Percentiles rank a stretch among this genome's conserved stretches.
Conservation (phyloP, 495 filamentous ascomycete genomes). For the Penicillium tannophilum region DNA sequence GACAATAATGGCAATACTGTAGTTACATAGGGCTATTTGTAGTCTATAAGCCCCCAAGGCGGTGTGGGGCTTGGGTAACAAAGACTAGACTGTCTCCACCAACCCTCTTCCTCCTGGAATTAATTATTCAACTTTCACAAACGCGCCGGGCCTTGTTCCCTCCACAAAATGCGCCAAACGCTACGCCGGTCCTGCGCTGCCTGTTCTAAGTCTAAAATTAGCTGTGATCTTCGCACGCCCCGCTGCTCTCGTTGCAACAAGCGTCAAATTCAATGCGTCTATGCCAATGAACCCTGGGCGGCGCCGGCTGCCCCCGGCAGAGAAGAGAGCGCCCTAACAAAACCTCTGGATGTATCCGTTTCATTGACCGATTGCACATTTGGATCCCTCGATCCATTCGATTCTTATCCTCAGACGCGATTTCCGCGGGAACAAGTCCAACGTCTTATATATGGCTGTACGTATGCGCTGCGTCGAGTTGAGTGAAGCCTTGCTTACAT, state of each 20-base stretch:
- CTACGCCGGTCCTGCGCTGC: slow-evolving; percentile 53
- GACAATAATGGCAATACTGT: background rate
- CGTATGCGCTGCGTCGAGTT: slow-evolving; percentile 15
- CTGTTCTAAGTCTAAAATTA: slow-evolving; percentile 52
- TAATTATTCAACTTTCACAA: slow-evolving; percentile 6
- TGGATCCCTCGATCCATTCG: slow-evolving; percentile 49
- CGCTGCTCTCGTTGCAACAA: slow-evolving; percentile 53
- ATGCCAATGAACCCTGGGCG: slow-evolving; percentile 50
- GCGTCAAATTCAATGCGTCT: slow-evolving; percentile 43
- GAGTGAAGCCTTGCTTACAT: slow-evolving; percentile 17
- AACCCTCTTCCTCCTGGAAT: slow-evolving; percentile 4
- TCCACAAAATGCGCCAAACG: slow-evolving; percentile 43
- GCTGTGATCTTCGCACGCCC: slow-evolving; percentile 51
- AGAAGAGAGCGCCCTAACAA: slow-evolving; percentile 13
- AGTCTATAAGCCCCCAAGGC: background rate
- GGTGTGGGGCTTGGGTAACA: background rate
- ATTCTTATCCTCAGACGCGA: slow-evolving; percentile 53
- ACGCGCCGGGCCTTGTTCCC: slow-evolving; percentile 3
- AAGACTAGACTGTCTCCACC: slow-evolving; percentile 3
- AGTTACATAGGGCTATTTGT: slow-evolving; percentile 1
- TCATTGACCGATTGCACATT: slow-evolving; percentile 23
- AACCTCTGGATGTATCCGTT: slow-evolving; percentile 4
- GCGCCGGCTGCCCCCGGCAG: slow-evolving; percentile 18
- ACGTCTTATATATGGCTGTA: slow-evolving; percentile 53
- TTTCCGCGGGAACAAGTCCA: slow-evolving; percentile 48